These are phyloP conservation scores for Fabrea salina DNA, from an alignment of 169 alveolate species.

Conservation along the genomic window DNA sequence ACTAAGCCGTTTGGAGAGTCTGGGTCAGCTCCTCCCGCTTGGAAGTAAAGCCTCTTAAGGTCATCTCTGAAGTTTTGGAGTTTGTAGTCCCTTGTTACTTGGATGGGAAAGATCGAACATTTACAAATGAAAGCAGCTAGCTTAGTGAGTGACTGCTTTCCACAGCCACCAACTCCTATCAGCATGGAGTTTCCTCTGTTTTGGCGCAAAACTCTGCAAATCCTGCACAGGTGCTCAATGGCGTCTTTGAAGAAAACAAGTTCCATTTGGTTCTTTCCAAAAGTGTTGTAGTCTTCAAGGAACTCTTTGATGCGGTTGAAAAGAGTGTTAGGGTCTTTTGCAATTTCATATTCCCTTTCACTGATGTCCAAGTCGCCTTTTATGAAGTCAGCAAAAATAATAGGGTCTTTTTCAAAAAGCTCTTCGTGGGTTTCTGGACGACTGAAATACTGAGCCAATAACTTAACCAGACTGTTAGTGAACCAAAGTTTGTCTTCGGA, in stretches of 20 bases:
- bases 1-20: too few species aligned
- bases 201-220: conserved; percentile 73
- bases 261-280: conserved; percentile 78
- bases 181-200: conserved; percentile 83
- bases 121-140: conserved; percentile 74
- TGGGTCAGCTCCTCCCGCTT: conserved; percentile 64
- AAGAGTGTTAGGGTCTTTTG: conserved; percentile 55
- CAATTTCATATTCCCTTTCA: conserved; percentile 72
- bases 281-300: conserved; percentile 64
- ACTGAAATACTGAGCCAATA: conserved; percentile 66
- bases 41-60: conserved; percentile 60
- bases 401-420: conserved; percentile 44
- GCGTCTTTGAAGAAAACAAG: conserved; percentile 84
- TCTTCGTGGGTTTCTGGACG: conserved; percentile 54
- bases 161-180: conserved; percentile 89
- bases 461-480: conserved; percentile 59
- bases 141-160: conserved; percentile 77
- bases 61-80: conserved; percentile 62
- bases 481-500: conserved; percentile 76
- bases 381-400: conserved; percentile 69
- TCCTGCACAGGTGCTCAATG: conserved; percentile 77
- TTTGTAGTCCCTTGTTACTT: conserved; percentile 67
- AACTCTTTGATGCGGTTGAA: conserved; percentile 68
- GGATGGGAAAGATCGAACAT: conserved; percentile 71
- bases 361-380: conserved; percentile 72